Evolutionary conservation across 176 grass and related monocot genomes (phyloP).

Genomic region (Zoysia pacifica): DNA sequence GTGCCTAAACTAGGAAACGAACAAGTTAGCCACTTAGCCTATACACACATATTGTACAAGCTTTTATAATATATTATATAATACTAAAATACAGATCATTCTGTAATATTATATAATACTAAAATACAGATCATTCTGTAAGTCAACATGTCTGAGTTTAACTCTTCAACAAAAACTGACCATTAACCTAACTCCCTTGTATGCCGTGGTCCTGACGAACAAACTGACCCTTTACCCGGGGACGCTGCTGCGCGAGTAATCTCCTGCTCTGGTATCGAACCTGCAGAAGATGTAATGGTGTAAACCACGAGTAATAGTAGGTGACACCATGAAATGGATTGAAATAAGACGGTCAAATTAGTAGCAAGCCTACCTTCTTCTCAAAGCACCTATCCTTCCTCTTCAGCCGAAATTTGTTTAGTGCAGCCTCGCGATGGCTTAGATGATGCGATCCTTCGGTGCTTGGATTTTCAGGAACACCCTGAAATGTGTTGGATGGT

Average conservation of each 20-base stretch:
- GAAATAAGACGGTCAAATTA: neutral
- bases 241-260: slow-evolving; percentile 89
- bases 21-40: slow-evolving; percentile 13
- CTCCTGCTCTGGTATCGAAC: slow-evolving; percentile 96
- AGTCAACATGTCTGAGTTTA: neutral
- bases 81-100: no score
- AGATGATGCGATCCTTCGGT: slow-evolving; percentile 44
- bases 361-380: slow-evolving; percentile 74
- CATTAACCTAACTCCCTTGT: slow-evolving; percentile 44
- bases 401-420: slow-evolving; percentile 97
- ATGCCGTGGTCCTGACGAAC: slow-evolving; percentile 74
- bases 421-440: slow-evolving; percentile 71
- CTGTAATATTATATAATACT: no score
- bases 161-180: slow-evolving; percentile 29
- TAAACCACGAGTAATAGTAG: slow-evolving; percentile 24
- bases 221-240: slow-evolving; percentile 94
- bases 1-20: slow-evolving; percentile 32
- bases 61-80: neutral
- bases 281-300: slow-evolving; percentile 42
- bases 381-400: slow-evolving; percentile 98
- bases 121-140: slow-evolving; percentile 9
- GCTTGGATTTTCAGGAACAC: slow-evolving; percentile 32
- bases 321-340: neutral
- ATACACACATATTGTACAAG: slow-evolving; percentile 28
- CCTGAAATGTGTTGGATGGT: slow-evolving; percentile 18